Evolutionary conservation across 2,329 filamentous ascomycete species (phyloP), one percentile per base, ranked within the genome.

Genomic region (Fusarium illudens): DNA sequence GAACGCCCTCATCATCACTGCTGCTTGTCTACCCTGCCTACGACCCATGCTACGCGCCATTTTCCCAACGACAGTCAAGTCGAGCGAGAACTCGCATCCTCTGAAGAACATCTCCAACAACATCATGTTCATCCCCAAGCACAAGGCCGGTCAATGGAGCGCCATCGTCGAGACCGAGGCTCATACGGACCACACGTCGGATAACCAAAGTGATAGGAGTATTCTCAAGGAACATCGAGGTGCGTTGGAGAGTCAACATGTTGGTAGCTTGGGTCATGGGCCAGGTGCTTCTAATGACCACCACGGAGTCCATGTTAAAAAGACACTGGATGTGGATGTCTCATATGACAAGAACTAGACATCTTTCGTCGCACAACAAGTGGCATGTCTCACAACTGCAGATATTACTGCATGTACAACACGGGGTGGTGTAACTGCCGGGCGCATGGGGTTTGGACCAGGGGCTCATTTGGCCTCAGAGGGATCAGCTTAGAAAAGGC

Each of bases 91-190:
- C 27, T 68, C 66, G 1, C 32, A 68, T 9, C 39, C 46, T 1
- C 44, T 69, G 8, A 67, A 67, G 2, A 57, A 67, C 9, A 51
- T 68, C 2, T 60, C 63, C 1, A 68, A 68, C 0, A 66, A 66
- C 13, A 44, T 66, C 15, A 64, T 68, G 51, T 68, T 68, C n/a
- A 67, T 68, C 10, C 62, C 66, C 6, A 68, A 69, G 42, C 44
- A 68, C 17, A 69, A 64, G 17, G 62, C 58, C 13, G 65, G 66
- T 0, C 66, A 68, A 34, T 69, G 66, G 66, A 69, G 54, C n/a
- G 62, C 66, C 3, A 42, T 69, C 6, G 30, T 68, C 2, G 58
- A 69, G 33, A 69, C 58, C 0, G 66, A 69, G 20, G 62, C 54
- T 0, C 58, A 56, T 6, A 66, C 54, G 0, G 66, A 70, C 3